Evolutionary conservation across 331 rosid species (phyloP), one percentile per base, ranked within the genome.

Genomic region (Cucumis variabilis): DNA sequence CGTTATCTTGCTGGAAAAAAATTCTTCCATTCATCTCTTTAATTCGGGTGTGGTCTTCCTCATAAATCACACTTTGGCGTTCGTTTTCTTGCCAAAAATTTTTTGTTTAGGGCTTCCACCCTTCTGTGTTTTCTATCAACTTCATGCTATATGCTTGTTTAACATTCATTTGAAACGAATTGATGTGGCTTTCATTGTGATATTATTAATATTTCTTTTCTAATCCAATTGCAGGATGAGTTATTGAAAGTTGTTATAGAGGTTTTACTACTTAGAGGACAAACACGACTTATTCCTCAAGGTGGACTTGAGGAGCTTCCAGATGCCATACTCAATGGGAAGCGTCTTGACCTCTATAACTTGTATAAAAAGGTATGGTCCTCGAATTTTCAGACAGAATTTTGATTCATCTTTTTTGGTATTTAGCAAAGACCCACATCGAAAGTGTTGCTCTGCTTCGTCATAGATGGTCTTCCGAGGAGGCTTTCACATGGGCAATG

Each of bases 401-500:
- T 16, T 21, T n/a, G 44, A 46, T 33, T 66, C 23, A 46, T 50
- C 25, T 28, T 50, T 13, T 84, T 48, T 67, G 78, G 74, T 66
- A 46, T 50, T 28, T 72, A n/a, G 41, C 78, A 12, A 85, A 44
- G 72, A 65, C 55, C 80, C 87, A 87, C 25, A 72, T 89, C 73
- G 92, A 84, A 84, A 27, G 48, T 81, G 88, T 48, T 84, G 84
- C 86, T 73, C 76, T 58, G 87, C 77, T 84, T 55, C n/a, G n/a
- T n/a, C 89, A 33, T 76, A 97, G 99, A 99, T 97, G 93, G 99
- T 96, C 58, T 94, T 99, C 4, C 92, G 99, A 90, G 99, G 99
- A 83, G 99, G 99, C 88, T 97, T 97, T 93, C 99, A 97, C 86
- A 99, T 97, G 82, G 99, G 99, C 88, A 97, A 97, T 86, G 99